Conservation (phyloP, 2,329 filamentous ascomycete species). For the Graphilbum ipis-grandicollis region DNA sequence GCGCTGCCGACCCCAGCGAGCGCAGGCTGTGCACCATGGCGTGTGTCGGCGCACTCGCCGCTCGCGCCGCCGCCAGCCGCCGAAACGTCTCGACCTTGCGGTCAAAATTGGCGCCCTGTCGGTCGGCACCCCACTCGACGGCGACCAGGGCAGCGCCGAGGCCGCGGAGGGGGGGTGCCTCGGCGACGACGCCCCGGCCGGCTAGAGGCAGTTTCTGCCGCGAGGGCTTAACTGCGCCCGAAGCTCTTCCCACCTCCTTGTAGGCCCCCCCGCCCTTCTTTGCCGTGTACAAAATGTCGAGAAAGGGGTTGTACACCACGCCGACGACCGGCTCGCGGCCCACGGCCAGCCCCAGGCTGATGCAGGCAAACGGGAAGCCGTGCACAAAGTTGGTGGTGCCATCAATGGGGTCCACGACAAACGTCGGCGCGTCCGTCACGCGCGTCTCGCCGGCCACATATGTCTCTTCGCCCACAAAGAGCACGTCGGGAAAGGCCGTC, state of each 20-base stretch:
- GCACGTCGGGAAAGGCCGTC: slow-evolving; percentile 33
- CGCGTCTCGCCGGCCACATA: slow-evolving; percentile 45
- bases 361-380: slow-evolving; percentile 55
- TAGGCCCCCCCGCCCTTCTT: slow-evolving; percentile 52
- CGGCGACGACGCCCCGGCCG: slow-evolving; percentile 17
- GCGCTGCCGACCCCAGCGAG: slow-evolving; percentile 53
- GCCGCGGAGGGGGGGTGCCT: slow-evolving; percentile 37
- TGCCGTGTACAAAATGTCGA: slow-evolving; percentile 49
- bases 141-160: slow-evolving; percentile 49
- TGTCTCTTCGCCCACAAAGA: slow-evolving; percentile 64
- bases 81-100: slow-evolving; percentile 51
- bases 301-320: slow-evolving; percentile 68
- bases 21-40: slow-evolving; percentile 62
- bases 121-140: slow-evolving; percentile 56
- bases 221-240: neutral
- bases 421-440: slow-evolving; percentile 52
- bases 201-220: slow-evolving; percentile 20
- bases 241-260: slow-evolving; percentile 24
- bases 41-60: slow-evolving; percentile 27
- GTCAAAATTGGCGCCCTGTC: slow-evolving; percentile 53
- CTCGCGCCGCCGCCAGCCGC: slow-evolving; percentile 34
- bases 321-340: slow-evolving; percentile 45
- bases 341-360: slow-evolving; percentile 58
- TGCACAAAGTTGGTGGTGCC: slow-evolving; percentile 73
- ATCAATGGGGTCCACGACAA: slow-evolving; percentile 70